A percentile compares a stretch with the other conserved stretches of the same genome.
Conservation (phyloP, 257 asterid species). For the Jasminum sambac region DNA sequence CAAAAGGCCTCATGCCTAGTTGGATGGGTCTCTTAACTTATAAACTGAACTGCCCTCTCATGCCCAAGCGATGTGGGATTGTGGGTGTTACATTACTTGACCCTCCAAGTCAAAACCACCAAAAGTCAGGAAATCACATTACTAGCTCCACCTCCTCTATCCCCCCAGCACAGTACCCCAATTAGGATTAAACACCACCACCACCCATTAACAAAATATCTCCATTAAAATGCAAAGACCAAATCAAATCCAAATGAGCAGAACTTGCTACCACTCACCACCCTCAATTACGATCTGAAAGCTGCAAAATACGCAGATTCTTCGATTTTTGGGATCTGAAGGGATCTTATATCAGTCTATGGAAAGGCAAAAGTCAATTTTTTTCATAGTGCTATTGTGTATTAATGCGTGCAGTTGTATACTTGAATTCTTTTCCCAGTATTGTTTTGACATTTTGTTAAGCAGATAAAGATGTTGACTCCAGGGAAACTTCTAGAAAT, state of each 20-base stretch:
- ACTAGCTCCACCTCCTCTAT: too few relatives aligned
- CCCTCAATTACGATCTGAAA: background rate
- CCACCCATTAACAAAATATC: background rate
- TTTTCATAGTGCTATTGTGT: background rate
- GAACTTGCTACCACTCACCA: background rate
- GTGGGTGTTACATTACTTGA: too few relatives aligned
- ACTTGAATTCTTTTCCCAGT: background rate
- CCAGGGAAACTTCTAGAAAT: background rate
- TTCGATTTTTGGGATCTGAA: background rate
- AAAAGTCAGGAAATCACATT: background rate
- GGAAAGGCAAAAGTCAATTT: background rate
- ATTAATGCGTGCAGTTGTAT: background rate
- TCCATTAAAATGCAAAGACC: background rate
- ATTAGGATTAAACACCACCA: background rate
- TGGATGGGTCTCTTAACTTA: too few relatives aligned
- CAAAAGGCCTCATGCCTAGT: too few relatives aligned
- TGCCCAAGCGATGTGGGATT: too few relatives aligned
- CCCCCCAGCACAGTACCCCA: background rate
- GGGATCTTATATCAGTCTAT: background rate
- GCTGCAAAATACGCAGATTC: background rate
- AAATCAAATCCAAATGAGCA: background rate
- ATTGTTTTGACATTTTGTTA: too few relatives aligned
- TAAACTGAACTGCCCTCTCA: too few relatives aligned
- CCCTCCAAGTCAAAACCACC: background rate
- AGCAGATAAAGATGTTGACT: too few relatives aligned